Conservation (phyloP, 495 filamentous ascomycete species). For the Talaromyces ruber region DNA sequence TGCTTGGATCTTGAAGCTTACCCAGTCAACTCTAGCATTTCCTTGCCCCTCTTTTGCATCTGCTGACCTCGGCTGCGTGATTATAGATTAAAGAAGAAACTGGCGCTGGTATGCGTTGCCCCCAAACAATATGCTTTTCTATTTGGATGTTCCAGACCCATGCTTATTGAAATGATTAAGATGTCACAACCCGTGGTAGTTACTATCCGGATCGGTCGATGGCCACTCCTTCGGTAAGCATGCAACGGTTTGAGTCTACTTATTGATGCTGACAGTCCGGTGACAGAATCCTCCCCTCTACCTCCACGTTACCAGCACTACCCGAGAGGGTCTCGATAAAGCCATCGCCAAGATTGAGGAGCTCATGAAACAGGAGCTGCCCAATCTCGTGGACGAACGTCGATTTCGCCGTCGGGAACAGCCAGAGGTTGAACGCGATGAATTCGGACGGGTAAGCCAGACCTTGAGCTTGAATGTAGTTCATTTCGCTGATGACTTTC, state of each 20-base stretch:
- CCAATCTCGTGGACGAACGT: conserved; percentile 90
- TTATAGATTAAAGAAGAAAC: conserved; percentile 99
- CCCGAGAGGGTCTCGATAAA: conserved; percentile 82
- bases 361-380: conserved; percentile 91
- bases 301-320: conserved; percentile 90
- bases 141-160: conserved; percentile 42
- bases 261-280: conserved; percentile 2
- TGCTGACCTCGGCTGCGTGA: conserved; percentile 93
- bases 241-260: neutral
- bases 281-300: conserved; percentile 86
- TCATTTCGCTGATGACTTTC: neutral
- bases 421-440: conserved; percentile 86
- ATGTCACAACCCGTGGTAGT: conserved; percentile 95
- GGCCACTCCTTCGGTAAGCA: conserved; percentile 81
- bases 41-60: conserved; percentile 75
- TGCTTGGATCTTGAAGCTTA: conserved; percentile 61
- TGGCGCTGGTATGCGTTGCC: conserved; percentile 94
- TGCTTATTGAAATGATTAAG: conserved; percentile 65
- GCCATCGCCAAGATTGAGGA: conserved; percentile 82
- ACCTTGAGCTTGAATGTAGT: neutral
- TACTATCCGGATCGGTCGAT: conserved; percentile 97
- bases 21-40: conserved; percentile 66
- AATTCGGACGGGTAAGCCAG: conserved; percentile 74
- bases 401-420: conserved; percentile 77
- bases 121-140: conserved; percentile 26